Base-by-base conservation (phyloP, 2,329 filamentous ascomycete genomes). In the Epichloe glyceriae region DNA sequence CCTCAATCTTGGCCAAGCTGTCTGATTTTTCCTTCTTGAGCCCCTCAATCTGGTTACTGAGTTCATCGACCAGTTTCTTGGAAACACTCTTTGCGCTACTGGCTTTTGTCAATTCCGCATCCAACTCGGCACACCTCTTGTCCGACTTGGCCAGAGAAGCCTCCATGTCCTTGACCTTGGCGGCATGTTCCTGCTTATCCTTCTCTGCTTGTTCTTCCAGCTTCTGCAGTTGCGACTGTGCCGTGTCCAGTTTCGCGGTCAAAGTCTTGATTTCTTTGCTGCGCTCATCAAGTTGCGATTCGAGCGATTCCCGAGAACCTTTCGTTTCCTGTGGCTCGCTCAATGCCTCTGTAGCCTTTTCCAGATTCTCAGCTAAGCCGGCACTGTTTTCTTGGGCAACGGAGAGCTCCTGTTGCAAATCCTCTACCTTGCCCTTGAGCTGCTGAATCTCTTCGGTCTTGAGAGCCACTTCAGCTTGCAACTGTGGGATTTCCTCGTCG, bases 401-500 rank as follows among this genome's bases (percentile, higher is more conserved):
- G 2, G 79, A 76, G 4, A 95, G 72, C 58, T 94, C 86, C 3
- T 78, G 72, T 64, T 84, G 82, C 20, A 95, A 70, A 2, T 70
- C 74, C 19, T 78, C 73, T 30, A 94, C 79, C 58, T 93, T 81
- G 3, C 72, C 67, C 57, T 83, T 83, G 14, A 97, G 77, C 44
- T 74, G 76, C 49, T 81, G 77, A 38, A 93, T 80, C 64, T 91
- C 83, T 41, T 79, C 77, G 11, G 83, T 72, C 60, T 85, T 86
- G 51, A 82, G 77, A 48, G 82, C 75, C 3, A 93, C 66, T 57
- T 93, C 85, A 1, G 78, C 75, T 60, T 94, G 85, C n/a, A 95
- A 70, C 50, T 86, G 80, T 3, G 87, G 86, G 14, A 94, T 74
- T 67, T 97, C 91, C 47, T 85, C 84, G 52, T 97, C 90, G 59